These are phyloP conservation scores for Hyphopichia khmerensis DNA, from an alignment of 1,139 yeast genomes.

Conservation along the genomic window DNA sequence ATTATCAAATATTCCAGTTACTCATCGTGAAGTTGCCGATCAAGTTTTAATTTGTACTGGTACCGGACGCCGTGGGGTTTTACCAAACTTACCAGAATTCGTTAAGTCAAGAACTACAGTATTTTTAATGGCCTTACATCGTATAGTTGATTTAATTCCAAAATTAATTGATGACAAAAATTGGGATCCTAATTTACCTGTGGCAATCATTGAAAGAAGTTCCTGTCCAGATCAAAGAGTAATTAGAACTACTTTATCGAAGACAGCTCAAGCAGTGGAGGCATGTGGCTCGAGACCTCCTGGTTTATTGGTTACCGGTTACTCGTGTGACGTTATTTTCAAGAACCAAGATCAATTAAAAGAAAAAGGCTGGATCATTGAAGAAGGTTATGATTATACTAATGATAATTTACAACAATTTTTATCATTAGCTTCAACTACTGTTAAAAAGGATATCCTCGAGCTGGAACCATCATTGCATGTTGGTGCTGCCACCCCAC, in stretches of 20 bases:
- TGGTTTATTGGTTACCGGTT: constrained; percentile 81
- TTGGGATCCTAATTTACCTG: constrained; percentile 77
- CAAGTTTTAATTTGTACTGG: constrained; percentile 94
- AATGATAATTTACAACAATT: constrained; percentile 7
- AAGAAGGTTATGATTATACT: constrained; percentile 51
- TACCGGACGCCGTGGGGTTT: constrained; percentile 83
- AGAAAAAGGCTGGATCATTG: constrained; percentile 46
- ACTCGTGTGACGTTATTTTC: constrained; percentile 66
- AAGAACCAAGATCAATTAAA: constrained; percentile 17
- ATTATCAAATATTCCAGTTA: constrained; percentile 82
- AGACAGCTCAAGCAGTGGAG: constrained; percentile 71
- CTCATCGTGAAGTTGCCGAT: constrained; percentile 90
- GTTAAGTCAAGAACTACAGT: constrained; percentile 75
- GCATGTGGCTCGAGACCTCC: constrained; percentile 93
- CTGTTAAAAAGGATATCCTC: neutral
- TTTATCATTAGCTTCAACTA: constrained; percentile 1
- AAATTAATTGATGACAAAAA: constrained; percentile 49
- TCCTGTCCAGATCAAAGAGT: constrained; percentile 92
- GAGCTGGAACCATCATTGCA: neutral
- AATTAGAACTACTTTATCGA: constrained; percentile 66
- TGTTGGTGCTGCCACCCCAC: neutral
- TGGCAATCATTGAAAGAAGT: constrained; percentile 86
- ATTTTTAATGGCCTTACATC: constrained; percentile 86
- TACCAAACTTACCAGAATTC: constrained; percentile 78
- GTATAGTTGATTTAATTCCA: constrained; percentile 68